These are phyloP conservation scores for Cercophora samala DNA, from an alignment of 495 filamentous ascomycete genomes.

Conservation along the genomic window DNA sequence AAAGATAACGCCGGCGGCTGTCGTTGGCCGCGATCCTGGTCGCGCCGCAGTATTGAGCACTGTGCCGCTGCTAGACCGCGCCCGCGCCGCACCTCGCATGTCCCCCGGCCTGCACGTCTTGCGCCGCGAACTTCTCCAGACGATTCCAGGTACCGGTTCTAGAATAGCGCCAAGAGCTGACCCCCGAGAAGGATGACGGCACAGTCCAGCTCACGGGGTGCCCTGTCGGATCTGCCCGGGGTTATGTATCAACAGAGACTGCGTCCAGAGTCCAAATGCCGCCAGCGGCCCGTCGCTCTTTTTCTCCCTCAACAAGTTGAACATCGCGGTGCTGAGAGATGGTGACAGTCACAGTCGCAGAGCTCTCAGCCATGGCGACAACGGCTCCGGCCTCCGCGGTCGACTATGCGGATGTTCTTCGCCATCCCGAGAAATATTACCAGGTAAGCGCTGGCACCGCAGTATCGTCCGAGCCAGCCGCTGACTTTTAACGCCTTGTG, in stretches of 20 bases:
- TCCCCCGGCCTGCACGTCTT: not conserved
- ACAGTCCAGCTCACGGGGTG: not conserved
- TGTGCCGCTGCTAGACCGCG: conserved; percentile 11
- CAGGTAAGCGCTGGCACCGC: not conserved
- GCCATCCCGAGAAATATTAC: conserved; percentile 18
- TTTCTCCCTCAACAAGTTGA: not conserved
- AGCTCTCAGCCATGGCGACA: not conserved
- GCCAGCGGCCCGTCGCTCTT: not conserved
- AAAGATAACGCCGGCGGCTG: not conserved
- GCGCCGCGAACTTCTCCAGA: conserved; percentile 7
- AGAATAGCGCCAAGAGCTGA: not conserved
- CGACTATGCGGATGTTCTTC: conserved; percentile 11
- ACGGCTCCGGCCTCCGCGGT: conserved; percentile 7
- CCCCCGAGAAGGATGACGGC: conserved; percentile 1
- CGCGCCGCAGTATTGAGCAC: conserved; percentile 8
- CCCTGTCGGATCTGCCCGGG: not conserved
- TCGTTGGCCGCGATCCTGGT: conserved; percentile 1
- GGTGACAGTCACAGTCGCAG: conserved; percentile 12
- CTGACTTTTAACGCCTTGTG: not conserved
- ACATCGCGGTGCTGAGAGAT: not conserved
- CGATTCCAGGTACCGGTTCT: not conserved
- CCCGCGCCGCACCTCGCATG: conserved; percentile 3
- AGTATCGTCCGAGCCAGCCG: not conserved
- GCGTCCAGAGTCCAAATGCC: not conserved
- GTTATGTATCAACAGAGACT: not conserved